Percentiles rank a stretch among this genome's conserved stretches.
These are phyloP conservation scores for Exophiala dermatitidis DNA, from an alignment of 2,329 filamentous ascomycete genomes.

Conservation along the genomic window DNA sequence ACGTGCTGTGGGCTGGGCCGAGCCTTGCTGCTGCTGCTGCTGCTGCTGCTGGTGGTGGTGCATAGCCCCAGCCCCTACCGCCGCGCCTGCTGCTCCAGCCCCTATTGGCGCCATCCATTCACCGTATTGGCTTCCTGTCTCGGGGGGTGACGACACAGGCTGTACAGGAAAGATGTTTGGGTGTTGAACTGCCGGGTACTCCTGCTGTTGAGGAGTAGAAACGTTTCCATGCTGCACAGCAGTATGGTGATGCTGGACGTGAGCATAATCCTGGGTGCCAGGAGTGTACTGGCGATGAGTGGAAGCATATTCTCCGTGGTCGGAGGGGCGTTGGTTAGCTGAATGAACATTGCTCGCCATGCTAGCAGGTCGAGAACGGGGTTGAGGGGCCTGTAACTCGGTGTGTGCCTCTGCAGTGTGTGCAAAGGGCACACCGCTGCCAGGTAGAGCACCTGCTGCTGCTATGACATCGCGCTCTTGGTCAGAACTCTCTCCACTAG, in stretches of 20 bases:
- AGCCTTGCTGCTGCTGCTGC: slow-evolving; percentile 2
- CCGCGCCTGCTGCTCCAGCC: slow-evolving; percentile 27
- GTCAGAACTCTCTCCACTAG: slow-evolving; percentile 71
- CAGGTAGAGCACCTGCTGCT: slow-evolving; percentile 51
- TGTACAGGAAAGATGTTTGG: slow-evolving; percentile 19
- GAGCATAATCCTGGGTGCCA: too few relatives aligned
- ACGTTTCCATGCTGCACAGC: too few relatives aligned
- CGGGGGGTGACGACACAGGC: slow-evolving; percentile 12
- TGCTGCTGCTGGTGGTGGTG: slow-evolving; percentile 21
- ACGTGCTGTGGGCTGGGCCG: slow-evolving; percentile 3
- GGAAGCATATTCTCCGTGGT: too few relatives aligned
- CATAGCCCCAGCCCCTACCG: slow-evolving; percentile 23
- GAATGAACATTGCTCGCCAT: slow-evolving; percentile 1
- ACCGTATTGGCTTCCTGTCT: slow-evolving; percentile 39
- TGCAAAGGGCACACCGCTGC: slow-evolving; percentile 34
- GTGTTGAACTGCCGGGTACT: slow-evolving; percentile 15
- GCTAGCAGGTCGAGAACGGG: background rate
- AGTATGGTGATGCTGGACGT: too few relatives aligned
- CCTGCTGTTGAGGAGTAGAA: too few relatives aligned
- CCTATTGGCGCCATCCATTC: slow-evolving; percentile 49
- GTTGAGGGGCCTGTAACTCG: slow-evolving; percentile 13
- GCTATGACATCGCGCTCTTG: slow-evolving; percentile 49
- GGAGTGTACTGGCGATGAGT: too few relatives aligned
- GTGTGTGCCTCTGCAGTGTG: slow-evolving; percentile 17
- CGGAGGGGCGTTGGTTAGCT: background rate